Percentiles rank a stretch among this genome's conserved stretches.
phyloP scores from a whole-genome alignment of 78 protist species.

The Dictyostelium brefeldianum region DNA sequence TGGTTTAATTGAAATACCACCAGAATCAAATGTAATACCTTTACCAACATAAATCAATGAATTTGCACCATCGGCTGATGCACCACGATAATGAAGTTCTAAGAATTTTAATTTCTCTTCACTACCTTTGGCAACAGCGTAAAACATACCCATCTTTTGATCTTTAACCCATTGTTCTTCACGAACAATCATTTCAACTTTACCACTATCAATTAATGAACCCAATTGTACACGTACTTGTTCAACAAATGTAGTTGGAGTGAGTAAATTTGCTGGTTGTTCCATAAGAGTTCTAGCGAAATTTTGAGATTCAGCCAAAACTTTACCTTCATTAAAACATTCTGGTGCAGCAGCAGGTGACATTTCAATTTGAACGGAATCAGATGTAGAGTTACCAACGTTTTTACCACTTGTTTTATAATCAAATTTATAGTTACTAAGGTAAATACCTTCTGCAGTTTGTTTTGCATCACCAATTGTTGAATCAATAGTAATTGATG shows the following conservation, averaged over 20 bases:
- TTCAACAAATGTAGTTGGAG: conserved; percentile 69
- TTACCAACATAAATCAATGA: conserved; percentile 89
- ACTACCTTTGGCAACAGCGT: conserved; percentile 60
- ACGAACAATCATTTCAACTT: conserved; percentile 55
- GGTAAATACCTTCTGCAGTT: conserved; percentile 56
- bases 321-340: conserved; percentile 36
- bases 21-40: conserved; percentile 92
- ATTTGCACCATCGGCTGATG: background rate
- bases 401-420: conserved; percentile 19
- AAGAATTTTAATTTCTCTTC: conserved; percentile 67
- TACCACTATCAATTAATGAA: conserved; percentile 26
- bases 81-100: conserved; percentile 72
- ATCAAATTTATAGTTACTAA: conserved; percentile 49
- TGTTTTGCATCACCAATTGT: conserved; percentile 38
- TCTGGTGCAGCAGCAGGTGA: background rate
- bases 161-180: conserved; percentile 79
- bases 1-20: conserved; percentile 92
- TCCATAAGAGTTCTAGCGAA: conserved; percentile 72
- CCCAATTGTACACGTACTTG: conserved; percentile 30
- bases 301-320: conserved; percentile 73
- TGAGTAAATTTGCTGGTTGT: conserved; percentile 74
- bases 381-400: background rate
- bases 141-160: conserved; percentile 83
- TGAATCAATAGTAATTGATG: conserved; percentile 42
- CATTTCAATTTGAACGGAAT: background rate